phyloP scores from a whole-genome alignment of 257 asterid species.

The Oldenlandia corymbosa region DNA sequence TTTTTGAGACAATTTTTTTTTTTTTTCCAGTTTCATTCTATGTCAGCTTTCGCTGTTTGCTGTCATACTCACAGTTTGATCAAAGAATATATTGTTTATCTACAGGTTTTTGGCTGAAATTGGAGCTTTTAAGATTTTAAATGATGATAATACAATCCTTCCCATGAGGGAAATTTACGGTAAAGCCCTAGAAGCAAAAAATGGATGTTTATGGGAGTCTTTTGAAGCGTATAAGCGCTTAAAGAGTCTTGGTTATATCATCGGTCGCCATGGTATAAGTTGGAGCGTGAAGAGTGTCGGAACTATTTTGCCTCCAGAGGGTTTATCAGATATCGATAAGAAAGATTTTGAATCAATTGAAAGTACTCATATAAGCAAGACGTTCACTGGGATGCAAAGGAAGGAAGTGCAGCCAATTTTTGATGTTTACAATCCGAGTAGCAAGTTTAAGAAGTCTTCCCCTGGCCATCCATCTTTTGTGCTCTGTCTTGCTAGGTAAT shows the following conservation, averaged over 20 bases:
- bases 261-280: neutral
- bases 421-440: slow-evolving; percentile 68
- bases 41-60: too few species aligned
- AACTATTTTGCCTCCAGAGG: slow-evolving; percentile 19
- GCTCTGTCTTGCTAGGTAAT: slow-evolving; percentile 64
- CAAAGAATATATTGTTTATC: neutral
- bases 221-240: slow-evolving; percentile 70
- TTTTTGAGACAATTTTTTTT: too few species aligned
- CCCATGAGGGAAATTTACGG: slow-evolving; percentile 41
- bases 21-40: too few species aligned
- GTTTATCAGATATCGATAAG: slow-evolving; percentile 8
- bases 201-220: slow-evolving; percentile 63
- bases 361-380: slow-evolving; percentile 21
- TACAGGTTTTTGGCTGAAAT: slow-evolving; percentile 61
- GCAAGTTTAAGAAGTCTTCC: slow-evolving; percentile 78
- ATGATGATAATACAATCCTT: slow-evolving; percentile 32
- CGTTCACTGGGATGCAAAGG: slow-evolving; percentile 39
- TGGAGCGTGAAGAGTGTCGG: slow-evolving; percentile 32
- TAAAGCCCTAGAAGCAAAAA: slow-evolving; percentile 39
- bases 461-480: slow-evolving; percentile 61
- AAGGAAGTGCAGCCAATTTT: slow-evolving; percentile 47
- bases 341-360: slow-evolving; percentile 17
- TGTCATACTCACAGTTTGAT: neutral
- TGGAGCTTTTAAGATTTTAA: slow-evolving; percentile 58
- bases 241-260: slow-evolving; percentile 59